Evolutionary conservation across 129 eudicot species (phyloP).

Genomic region (Lonicera japonica): DNA sequence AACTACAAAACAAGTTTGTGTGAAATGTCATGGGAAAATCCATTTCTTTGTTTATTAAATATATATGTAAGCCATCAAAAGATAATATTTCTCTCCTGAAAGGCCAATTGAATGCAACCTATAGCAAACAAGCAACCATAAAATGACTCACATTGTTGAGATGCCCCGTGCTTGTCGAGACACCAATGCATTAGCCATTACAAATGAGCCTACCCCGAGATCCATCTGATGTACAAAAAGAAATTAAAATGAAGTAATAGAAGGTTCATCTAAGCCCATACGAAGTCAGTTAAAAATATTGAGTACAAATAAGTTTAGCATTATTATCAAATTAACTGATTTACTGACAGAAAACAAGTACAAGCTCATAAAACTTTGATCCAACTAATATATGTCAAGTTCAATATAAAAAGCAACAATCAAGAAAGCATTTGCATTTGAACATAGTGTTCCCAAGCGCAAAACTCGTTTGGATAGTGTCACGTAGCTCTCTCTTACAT

Average conservation of each 20-base stretch:
- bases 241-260: background rate
- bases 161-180: conserved; percentile 96
- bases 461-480: no score
- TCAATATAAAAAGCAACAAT: no score
- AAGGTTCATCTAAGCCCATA: background rate
- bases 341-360: background rate
- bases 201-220: conserved; percentile 91
- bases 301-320: background rate
- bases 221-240: conserved; percentile 60
- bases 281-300: background rate
- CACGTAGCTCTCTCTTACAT: no score
- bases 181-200: conserved; percentile 77
- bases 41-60: no score
- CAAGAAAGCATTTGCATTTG: background rate
- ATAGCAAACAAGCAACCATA: background rate
- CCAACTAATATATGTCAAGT: background rate
- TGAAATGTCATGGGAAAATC: no score
- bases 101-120: background rate
- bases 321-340: background rate
- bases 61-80: background rate
- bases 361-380: background rate
- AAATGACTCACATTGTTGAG: conserved; percentile 42
- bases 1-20: no score
- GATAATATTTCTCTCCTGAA: background rate
- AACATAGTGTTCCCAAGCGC: background rate